Evolutionary conservation across 164 flowering plant species (phyloP).

Genomic region (Houttuynia cordata): DNA sequence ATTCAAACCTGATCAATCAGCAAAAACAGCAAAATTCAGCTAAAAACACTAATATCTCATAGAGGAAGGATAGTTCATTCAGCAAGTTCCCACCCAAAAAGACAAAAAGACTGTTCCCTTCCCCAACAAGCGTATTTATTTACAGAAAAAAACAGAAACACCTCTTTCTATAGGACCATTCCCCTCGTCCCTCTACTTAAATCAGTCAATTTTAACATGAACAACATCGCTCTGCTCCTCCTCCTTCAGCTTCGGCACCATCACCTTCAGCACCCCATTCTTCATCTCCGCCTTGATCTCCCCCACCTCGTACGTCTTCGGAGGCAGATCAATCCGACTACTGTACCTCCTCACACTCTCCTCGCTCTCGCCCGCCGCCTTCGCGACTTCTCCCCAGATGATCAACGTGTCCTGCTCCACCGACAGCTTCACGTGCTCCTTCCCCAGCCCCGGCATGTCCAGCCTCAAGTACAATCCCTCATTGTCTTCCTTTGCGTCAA

Average conservation of each 20-base stretch:
- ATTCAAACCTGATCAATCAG: no score
- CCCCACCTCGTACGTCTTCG: slow-evolving; percentile 31
- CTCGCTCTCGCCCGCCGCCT: slow-evolving; percentile 27
- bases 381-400: slow-evolving; percentile 39
- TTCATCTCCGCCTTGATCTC: slow-evolving; percentile 75
- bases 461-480: slow-evolving; percentile 35
- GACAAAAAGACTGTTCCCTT: no score
- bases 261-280: slow-evolving; percentile 61
- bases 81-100: no score
- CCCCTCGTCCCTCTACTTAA: no score
- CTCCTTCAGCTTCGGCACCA: slow-evolving; percentile 55
- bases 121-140: no score
- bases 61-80: no score
- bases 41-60: no score
- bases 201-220: slow-evolving; percentile 36
- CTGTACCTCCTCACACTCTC: slow-evolving; percentile 28
- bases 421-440: slow-evolving; percentile 48
- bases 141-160: no score
- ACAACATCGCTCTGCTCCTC: slow-evolving; percentile 49
- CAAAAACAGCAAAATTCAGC: no score
- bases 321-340: slow-evolving; percentile 48
- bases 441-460: slow-evolving; percentile 73
- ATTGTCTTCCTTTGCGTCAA: slow-evolving; percentile 55
- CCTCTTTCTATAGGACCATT: no score
- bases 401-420: slow-evolving; percentile 57